A percentile compares a stretch with the other conserved stretches of the same genome.
Evolutionary conservation across 257 asterid genomes (phyloP).

Genomic region (Solanum sejunctum): DNA sequence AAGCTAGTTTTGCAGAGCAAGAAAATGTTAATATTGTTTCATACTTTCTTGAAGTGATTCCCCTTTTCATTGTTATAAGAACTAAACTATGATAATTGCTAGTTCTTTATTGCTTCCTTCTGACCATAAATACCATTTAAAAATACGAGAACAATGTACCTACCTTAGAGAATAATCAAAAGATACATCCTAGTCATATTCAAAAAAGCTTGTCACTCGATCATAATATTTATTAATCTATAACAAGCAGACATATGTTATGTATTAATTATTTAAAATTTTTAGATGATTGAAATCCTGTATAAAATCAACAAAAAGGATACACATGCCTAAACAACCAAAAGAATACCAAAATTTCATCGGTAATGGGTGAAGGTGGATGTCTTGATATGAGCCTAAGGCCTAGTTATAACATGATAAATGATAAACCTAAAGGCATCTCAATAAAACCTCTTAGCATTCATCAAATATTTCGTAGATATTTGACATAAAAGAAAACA

Average conservation of each 20-base stretch:
- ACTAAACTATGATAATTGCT: not conserved
- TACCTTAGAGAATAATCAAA: not conserved
- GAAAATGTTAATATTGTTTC: not conserved
- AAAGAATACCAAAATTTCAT: not conserved
- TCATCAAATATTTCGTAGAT: no score
- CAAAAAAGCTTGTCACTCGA: not conserved
- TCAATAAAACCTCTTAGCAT: no score
- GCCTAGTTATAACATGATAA: no score
- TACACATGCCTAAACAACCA: not conserved
- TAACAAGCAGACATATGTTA: not conserved
- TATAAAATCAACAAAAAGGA: not conserved
- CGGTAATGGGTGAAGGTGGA: not conserved
- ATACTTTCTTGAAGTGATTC: not conserved
- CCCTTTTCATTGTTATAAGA: not conserved
- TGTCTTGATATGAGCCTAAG: no score
- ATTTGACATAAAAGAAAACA: no score
- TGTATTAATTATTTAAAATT: not conserved
- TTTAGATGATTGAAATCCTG: not conserved
- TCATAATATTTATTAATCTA: not conserved
- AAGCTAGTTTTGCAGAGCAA: not conserved
- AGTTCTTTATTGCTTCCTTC: not conserved
- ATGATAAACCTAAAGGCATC: no score
- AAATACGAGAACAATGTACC: not conserved
- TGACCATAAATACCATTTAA: not conserved
- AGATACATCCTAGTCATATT: not conserved